phyloP scores from a whole-genome alignment of 129 eudicot species.

The Lactuca saligna region DNA sequence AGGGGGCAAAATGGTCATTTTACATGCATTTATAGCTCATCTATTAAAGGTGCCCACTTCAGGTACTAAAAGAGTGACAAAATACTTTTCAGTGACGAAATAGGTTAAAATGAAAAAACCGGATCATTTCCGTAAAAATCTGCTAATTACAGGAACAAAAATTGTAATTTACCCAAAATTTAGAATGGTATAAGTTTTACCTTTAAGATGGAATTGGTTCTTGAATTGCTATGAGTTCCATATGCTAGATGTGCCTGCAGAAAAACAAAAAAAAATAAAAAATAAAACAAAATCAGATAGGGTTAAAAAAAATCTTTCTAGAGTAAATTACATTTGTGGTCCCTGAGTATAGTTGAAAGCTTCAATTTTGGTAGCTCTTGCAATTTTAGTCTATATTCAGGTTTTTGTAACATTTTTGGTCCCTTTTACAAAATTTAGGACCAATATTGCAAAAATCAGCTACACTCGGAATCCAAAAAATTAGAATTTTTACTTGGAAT shows the following conservation, averaged over 20 bases:
- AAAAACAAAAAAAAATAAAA: too few relatives aligned
- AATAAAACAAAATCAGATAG: slow-evolving; percentile 20
- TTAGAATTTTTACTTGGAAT: too few relatives aligned
- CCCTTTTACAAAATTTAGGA: too few relatives aligned
- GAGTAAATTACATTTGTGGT: not conserved
- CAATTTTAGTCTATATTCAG: not conserved
- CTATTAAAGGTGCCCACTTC: too few relatives aligned
- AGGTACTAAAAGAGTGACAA: too few relatives aligned
- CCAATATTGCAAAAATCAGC: too few relatives aligned
- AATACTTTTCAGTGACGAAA: too few relatives aligned
- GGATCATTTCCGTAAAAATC: not conserved
- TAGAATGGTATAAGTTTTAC: slow-evolving; percentile 32
- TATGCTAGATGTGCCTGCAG: slow-evolving; percentile 78
- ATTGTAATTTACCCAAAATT: not conserved
- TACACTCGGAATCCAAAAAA: too few relatives aligned
- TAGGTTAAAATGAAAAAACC: too few relatives aligned
- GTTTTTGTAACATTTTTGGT: not conserved
- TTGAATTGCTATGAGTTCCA: slow-evolving; percentile 58
- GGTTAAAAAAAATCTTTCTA: not conserved
- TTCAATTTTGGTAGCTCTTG: too few relatives aligned
- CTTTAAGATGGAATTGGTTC: slow-evolving; percentile 59
- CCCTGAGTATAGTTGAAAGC: not conserved
- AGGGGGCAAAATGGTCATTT: not conserved
- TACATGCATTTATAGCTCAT: too few relatives aligned
- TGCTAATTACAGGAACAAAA: not conserved